Evolutionary conservation across 2,329 filamentous ascomycete genomes (phyloP).

Genomic region (Paecilomyces fulvus): DNA sequence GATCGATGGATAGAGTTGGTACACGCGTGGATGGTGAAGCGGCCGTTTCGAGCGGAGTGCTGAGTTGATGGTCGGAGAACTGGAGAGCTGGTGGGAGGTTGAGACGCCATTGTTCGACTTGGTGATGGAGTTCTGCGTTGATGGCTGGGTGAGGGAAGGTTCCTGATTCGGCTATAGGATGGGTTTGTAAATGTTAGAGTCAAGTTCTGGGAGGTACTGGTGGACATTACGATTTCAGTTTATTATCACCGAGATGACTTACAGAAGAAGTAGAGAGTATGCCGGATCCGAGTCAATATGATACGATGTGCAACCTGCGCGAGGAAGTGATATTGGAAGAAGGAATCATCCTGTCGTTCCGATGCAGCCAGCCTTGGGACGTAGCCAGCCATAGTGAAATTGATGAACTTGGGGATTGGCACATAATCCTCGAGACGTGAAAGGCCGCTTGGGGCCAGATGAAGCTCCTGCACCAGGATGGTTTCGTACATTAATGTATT

Average conservation of each 20-base stretch:
- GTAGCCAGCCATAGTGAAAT: conserved; percentile 30
- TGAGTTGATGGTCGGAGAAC: conserved; percentile 28
- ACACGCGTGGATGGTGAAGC: conserved; percentile 12
- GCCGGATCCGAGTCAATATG: conserved; percentile 45
- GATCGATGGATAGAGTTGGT: conserved; percentile 9
- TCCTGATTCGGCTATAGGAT: conserved; percentile 28
- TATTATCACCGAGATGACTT: conserved; percentile 5
- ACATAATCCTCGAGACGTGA: conserved; percentile 45
- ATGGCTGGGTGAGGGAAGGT: conserved; percentile 40
- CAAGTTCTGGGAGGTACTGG: neutral
- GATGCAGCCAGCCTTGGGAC: conserved; percentile 19
- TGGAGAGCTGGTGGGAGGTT: conserved; percentile 43
- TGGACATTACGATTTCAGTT: neutral
- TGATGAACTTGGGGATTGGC: conserved; percentile 46
- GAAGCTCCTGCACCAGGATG: conserved; percentile 47
- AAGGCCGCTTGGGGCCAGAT: conserved; percentile 44
- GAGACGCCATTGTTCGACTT: conserved; percentile 47
- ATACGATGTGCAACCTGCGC: conserved; percentile 50
- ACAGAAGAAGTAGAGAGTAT: conserved; percentile 44
- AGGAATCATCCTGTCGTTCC: conserved; percentile 42
- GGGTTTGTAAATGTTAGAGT: neutral
- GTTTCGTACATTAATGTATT: conserved; percentile 49
- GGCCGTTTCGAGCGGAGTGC: conserved; percentile 12
- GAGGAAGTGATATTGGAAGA: conserved; percentile 51
- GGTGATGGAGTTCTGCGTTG: conserved; percentile 45